Conservation (phyloP, 305 asterid species). For the Coffea humblotiana region DNA sequence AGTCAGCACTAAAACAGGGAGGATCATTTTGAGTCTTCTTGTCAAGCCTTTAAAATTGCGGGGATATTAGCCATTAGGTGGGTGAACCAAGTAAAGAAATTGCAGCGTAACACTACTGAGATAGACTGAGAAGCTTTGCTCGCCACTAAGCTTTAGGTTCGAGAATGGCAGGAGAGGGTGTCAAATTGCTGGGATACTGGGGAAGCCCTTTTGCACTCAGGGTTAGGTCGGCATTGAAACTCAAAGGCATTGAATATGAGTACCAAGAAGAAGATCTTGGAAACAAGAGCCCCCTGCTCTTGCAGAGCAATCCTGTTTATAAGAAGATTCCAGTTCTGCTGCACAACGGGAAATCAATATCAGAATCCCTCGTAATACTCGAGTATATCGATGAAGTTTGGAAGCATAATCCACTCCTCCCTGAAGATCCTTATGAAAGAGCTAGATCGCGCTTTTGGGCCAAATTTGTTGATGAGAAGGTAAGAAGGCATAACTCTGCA, state of each 20-base stretch:
- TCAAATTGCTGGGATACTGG: slow-evolving; percentile 28
- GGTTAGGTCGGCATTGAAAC: slow-evolving; percentile 29
- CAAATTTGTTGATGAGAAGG: slow-evolving; percentile 33
- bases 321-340: slow-evolving; percentile 29
- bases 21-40: no score
- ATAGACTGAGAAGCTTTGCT: background rate
- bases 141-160: background rate
- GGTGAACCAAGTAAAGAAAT: background rate
- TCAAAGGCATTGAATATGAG: slow-evolving; percentile 31
- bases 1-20: no score
- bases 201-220: slow-evolving; percentile 29
- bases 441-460: slow-evolving; percentile 31
- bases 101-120: background rate
- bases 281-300: slow-evolving; percentile 27
- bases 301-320: slow-evolving; percentile 30
- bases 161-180: slow-evolving; percentile 20
- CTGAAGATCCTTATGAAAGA: slow-evolving; percentile 31
- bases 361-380: slow-evolving; percentile 29
- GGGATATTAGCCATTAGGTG: no score
- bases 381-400: slow-evolving; percentile 35
- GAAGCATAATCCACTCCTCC: slow-evolving; percentile 26
- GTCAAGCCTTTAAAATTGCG: background rate
- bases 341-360: slow-evolving; percentile 27
- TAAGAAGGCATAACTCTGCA: slow-evolving; percentile 1
- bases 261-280: slow-evolving; percentile 32